Evolutionary conservation across 257 asterid species (phyloP).

Genomic region (Gynochthodes officinalis): DNA sequence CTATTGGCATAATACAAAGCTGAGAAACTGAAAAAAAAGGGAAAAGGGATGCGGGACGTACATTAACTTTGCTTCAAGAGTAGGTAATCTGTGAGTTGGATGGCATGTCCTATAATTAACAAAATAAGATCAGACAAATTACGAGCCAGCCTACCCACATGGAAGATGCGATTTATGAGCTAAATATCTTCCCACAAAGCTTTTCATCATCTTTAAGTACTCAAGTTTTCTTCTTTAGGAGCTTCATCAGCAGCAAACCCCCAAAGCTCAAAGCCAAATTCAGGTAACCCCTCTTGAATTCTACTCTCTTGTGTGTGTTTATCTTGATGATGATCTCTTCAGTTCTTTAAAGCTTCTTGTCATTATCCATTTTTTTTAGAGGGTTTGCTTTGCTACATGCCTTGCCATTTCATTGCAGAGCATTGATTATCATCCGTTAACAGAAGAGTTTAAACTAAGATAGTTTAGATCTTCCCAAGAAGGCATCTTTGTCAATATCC

Average conservation of each 20-base stretch:
- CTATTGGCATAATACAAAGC: neutral
- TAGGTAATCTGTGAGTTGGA: constrained; percentile 47
- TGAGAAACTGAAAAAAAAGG: neutral
- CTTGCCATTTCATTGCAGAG: too few species aligned
- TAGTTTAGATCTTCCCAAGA: too few species aligned
- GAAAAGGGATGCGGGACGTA: constrained; percentile 4
- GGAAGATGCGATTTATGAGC: constrained; percentile 22
- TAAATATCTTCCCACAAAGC: constrained; percentile 1
- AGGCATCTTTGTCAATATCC: too few species aligned
- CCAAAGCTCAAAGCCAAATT: neutral
- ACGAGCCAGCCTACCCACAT: constrained; percentile 63
- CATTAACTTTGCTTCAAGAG: constrained; percentile 48
- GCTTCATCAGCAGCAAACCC: neutral
- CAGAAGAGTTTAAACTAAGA: too few species aligned
- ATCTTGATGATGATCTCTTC: neutral
- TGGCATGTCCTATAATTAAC: constrained; percentile 37
- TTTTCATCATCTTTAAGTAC: neutral
- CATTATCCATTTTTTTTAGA: too few species aligned
- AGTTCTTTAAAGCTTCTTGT: neutral
- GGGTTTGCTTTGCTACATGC: too few species aligned
- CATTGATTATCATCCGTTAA: too few species aligned
- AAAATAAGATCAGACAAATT: constrained; percentile 23
- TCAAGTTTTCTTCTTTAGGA: constrained; percentile 10
- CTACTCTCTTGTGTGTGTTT: neutral
- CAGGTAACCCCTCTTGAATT: constrained; percentile 2